phyloP scores from a whole-genome alignment of 441 rosid genomes.

The Populus hybrid region DNA sequence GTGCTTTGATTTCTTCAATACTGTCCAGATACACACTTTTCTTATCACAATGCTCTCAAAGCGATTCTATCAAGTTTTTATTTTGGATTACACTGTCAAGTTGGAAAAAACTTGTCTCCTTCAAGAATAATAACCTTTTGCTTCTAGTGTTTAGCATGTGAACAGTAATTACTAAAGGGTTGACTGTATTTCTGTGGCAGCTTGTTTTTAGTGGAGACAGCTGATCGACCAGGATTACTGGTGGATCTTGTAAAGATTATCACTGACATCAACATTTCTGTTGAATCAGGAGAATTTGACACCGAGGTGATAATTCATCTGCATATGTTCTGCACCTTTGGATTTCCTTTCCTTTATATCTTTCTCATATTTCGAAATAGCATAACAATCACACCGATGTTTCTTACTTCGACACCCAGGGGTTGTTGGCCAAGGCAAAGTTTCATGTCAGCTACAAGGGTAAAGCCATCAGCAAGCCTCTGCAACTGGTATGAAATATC shows the following conservation, averaged over 20 bases:
- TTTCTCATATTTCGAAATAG: not conserved
- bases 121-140: not conserved
- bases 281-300: conserved; percentile 96
- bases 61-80: not conserved
- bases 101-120: not conserved
- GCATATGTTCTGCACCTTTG: not conserved
- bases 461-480: conserved; percentile 82
- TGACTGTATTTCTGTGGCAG: conserved; percentile 32
- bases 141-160: not conserved
- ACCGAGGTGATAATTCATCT: conserved; percentile 60
- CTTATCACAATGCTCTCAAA: not conserved
- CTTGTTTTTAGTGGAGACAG: conserved; percentile 86
- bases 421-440: conserved; percentile 91
- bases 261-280: conserved; percentile 67
- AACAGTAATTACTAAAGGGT: not conserved
- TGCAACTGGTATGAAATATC: conserved; percentile 60
- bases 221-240: conserved; percentile 89
- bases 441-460: conserved; percentile 92
- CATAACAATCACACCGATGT: not conserved
- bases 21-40: not conserved
- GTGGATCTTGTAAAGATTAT: conserved; percentile 84
- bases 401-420: conserved; percentile 37
- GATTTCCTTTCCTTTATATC: not conserved
- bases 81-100: not conserved
- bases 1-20: conserved; percentile 3